Percentiles rank a stretch among this genome's conserved stretches.
Conservation (phyloP, 2,329 filamentous ascomycete species). For the Botrytis squamosa region DNA sequence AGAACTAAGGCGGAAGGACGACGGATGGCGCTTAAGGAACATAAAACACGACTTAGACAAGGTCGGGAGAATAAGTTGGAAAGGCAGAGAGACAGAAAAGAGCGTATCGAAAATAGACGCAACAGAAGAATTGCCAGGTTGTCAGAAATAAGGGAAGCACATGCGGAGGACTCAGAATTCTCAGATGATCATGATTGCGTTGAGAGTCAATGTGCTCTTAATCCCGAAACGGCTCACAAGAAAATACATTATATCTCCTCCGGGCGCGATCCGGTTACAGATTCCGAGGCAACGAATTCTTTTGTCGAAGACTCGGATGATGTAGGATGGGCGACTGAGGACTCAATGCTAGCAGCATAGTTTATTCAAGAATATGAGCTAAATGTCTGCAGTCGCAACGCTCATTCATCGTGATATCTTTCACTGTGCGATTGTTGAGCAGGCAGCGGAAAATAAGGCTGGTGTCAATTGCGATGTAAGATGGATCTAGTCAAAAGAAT, state of each 20-base stretch:
- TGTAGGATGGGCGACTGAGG: not conserved
- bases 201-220: not conserved
- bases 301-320: not conserved
- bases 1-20: not conserved
- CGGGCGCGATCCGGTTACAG: not conserved
- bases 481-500: not conserved
- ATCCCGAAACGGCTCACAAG: not conserved
- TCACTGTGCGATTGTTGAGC: not conserved
- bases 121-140: not conserved
- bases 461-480: not conserved
- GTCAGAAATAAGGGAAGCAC: not conserved
- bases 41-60: not conserved
- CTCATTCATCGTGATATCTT: not conserved
- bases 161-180: not conserved
- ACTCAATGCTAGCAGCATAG: not conserved
- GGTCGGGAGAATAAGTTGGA: not conserved
- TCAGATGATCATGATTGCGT: not conserved
- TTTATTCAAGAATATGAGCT: not conserved
- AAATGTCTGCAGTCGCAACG: not conserved
- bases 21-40: not conserved
- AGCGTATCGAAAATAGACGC: not conserved
- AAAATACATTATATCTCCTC: not conserved
- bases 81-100: not conserved
- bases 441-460: not conserved
- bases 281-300: not conserved